phyloP scores from a whole-genome alignment of 1,284 basidiomycete species.

The Gastroboletus turbinatus region DNA sequence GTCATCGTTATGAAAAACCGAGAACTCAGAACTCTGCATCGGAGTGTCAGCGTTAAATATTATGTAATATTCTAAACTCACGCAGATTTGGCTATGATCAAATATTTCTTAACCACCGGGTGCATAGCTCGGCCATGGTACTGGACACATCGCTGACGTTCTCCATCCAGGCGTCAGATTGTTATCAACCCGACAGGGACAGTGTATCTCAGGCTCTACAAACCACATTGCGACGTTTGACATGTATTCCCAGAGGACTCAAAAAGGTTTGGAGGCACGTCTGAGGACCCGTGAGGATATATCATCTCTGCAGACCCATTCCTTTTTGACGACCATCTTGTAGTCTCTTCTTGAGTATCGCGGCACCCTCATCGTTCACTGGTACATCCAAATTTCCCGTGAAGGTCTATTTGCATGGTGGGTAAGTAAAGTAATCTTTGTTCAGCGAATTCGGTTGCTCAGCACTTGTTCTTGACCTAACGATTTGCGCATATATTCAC shows the following conservation, averaged over 20 bases:
- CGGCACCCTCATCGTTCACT: conserved; percentile 56
- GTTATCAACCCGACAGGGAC: conserved; percentile 54
- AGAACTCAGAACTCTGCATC: too few species aligned
- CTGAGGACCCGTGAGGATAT: conserved; percentile 62
- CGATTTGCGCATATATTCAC: not conserved
- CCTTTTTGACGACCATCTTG: not conserved
- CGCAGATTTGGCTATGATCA: too few species aligned
- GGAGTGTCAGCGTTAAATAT: too few species aligned
- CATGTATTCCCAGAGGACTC: not conserved
- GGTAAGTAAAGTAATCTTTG: conserved; percentile 32
- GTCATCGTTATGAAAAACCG: too few species aligned
- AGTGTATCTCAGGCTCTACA: not conserved
- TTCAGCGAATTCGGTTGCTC: not conserved
- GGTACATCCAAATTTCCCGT: conserved; percentile 52
- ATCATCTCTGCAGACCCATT: not conserved
- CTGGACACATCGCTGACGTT: not conserved
- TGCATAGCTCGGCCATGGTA: too few species aligned
- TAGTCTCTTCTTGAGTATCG: conserved; percentile 70
- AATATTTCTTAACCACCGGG: too few species aligned
- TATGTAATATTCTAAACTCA: too few species aligned
- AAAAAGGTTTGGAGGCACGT: conserved; percentile 62
- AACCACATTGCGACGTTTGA: not conserved
- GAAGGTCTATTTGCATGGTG: conserved; percentile 74
- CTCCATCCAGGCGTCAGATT: conserved; percentile 40
- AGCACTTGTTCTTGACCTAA: not conserved